Evolutionary conservation across 129 eudicot genomes (phyloP), one percentile per base, ranked within the genome.

Genomic region (Erigeron canadensis): DNA sequence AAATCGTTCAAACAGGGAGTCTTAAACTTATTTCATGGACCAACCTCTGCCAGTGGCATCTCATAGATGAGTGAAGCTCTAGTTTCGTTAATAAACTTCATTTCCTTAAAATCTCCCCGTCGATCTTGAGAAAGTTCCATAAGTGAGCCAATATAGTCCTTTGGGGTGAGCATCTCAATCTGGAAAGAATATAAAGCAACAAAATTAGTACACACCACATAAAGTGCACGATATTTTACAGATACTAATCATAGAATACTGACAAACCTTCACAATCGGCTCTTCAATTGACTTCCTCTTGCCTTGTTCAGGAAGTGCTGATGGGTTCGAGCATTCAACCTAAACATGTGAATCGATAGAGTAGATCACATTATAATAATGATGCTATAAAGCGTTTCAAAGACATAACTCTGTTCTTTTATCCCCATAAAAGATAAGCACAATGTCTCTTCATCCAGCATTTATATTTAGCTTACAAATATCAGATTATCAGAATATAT

Each of bases 91-190:
- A 95, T 95, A 77, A 73, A 95, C 79, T 86, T 95, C 91, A 95
- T 83, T 83, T 88, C 99, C 80, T 90, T 87, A 79, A 95, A 95
- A 16, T 76, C 97, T 78, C 97, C 99, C 63, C 99, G 77, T 65
- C 99, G 82, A 38, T 95, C 97, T 82, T 95, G 99, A 60, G 96
- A 81, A 78, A 95, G 96, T 80, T 95, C 99, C 99, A 95, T 95
- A 45, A 95, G 88, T 46, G 97, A 81, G 67, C 99, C 99, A 73
- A 95, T 90, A 74, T 90, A 88, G 53, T 95, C 99, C 74, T 89
- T 95, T 19, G 99, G 99, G 22, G 99, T 87, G 63, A 95, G 84
- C 94, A 95, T 78, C 70, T 95, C 99, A 82, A 95, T 95, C 99
- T 95, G 82, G 45, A 70, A 12, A 39, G 12, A 41, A 77, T 15